Percentiles rank a stretch among this genome's conserved stretches.
Evolutionary conservation across 371 early-diverging fungal genomes (phyloP).

Genomic region (Mucor velutinosus): DNA sequence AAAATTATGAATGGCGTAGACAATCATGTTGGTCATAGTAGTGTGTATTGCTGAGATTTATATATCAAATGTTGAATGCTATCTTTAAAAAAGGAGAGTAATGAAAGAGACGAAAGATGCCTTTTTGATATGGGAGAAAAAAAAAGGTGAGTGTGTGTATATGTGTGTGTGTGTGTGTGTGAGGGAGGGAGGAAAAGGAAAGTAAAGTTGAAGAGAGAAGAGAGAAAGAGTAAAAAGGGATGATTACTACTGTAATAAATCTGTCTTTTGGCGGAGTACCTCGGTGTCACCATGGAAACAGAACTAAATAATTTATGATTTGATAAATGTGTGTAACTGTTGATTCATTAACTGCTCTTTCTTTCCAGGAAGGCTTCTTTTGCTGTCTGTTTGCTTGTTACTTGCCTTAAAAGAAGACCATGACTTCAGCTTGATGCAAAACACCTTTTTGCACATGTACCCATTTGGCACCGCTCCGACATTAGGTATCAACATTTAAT

Average conservation of each 20-base stretch:
- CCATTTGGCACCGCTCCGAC: background rate
- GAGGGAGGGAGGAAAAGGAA: constrained; percentile 1
- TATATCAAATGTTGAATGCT: background rate
- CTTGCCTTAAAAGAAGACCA: background rate
- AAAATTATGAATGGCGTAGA: constrained; percentile 68
- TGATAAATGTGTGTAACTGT: background rate
- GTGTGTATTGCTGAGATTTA: background rate
- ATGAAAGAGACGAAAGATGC: background rate
- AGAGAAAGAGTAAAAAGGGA: constrained; percentile 5
- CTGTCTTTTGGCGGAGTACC: constrained; percentile 1
- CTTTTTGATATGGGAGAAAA: background rate
- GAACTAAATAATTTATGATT: background rate
- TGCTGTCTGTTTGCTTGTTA: background rate
- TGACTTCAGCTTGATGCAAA: background rate
- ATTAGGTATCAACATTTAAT: background rate
- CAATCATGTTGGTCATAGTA: constrained; percentile 45
- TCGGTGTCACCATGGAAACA: background rate
- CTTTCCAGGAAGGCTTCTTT: background rate
- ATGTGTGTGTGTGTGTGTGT: background rate
- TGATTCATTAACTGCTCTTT: background rate
- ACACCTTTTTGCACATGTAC: background rate
- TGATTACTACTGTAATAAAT: background rate
- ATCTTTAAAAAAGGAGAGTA: background rate
- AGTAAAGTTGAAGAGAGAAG: constrained; percentile 1
- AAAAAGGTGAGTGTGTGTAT: background rate